These are phyloP conservation scores for Diatrype stigma DNA, from an alignment of 2,329 filamentous ascomycete species.

Conservation along the genomic window DNA sequence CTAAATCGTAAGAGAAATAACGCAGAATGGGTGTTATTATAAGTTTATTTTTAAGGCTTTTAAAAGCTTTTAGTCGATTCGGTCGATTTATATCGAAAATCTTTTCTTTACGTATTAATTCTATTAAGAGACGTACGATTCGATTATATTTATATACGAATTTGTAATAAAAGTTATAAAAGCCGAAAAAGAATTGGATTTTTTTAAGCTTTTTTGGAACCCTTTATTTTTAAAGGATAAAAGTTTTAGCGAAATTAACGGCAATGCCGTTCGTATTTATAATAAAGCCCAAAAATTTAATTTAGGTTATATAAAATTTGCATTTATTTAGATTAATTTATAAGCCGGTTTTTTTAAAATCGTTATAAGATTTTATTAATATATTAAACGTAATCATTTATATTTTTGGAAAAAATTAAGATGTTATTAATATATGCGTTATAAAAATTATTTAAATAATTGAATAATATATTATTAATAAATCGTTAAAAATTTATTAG, in stretches of 20 bases:
- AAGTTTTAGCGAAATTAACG: neutral
- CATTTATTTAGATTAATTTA: constrained; percentile 1
- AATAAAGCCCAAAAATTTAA: neutral
- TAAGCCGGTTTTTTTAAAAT: neutral
- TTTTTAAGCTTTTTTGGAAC: neutral
- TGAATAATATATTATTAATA: neutral
- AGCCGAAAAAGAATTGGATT: constrained; percentile 2
- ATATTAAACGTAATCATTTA: neutral
- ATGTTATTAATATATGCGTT: constrained; percentile 5
- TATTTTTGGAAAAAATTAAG: constrained; percentile 2
- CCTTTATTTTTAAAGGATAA: neutral
- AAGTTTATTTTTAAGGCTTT: neutral
- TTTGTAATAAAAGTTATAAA: constrained; percentile 3
- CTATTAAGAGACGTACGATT: constrained; percentile 1
- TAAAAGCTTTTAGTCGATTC: neutral
- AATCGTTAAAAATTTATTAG: neutral
- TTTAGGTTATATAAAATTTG: constrained; percentile 1
- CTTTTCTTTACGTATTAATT: constrained; percentile 2
- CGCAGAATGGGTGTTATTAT: neutral
- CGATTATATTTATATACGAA: constrained; percentile 1
- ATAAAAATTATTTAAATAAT: constrained; percentile 3
- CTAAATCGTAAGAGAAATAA: neutral
- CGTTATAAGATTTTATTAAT: neutral
- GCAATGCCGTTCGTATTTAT: neutral
- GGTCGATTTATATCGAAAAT: neutral